A percentile compares a stretch with the other conserved stretches of the same genome.
Evolutionary conservation across 1,284 basidiomycete species (phyloP).

Genomic region (Cryptococcus sp.): DNA sequence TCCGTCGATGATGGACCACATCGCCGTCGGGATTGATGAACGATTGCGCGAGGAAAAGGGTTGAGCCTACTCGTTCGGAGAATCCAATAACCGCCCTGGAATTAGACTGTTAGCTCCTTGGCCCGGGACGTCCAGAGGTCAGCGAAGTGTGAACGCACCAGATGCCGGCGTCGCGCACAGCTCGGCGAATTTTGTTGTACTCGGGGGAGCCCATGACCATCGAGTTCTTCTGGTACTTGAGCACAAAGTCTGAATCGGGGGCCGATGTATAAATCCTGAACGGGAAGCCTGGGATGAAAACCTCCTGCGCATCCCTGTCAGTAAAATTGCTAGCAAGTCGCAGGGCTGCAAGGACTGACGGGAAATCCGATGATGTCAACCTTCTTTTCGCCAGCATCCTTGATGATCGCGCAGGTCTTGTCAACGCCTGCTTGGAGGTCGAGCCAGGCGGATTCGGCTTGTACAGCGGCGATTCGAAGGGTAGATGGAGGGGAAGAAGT

Average conservation of each 20-base stretch:
- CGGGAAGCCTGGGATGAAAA: conserved; percentile 18
- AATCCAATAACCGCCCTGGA: conserved; percentile 16
- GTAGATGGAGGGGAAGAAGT: not conserved
- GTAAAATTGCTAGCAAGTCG: not conserved
- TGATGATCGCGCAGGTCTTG: conserved; percentile 17
- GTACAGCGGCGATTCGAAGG: conserved; percentile 14
- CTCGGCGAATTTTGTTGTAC: conserved; percentile 17
- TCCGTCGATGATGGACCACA: conserved; percentile 13
- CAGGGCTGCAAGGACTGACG: not conserved
- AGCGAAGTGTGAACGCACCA: conserved; percentile 1
- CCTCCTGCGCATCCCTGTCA: conserved; percentile 4
- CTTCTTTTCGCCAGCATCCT: conserved; percentile 16
- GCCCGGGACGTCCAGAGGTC: not conserved
- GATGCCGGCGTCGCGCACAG: conserved; percentile 10
- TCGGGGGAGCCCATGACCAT: conserved; percentile 15
- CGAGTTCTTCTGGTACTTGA: conserved; percentile 19
- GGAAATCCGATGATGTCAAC: conserved; percentile 18
- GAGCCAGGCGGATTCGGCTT: conserved; percentile 16
- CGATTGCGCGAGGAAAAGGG: conserved; percentile 16
- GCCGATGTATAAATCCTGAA: conserved; percentile 11
- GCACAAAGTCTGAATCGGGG: conserved; percentile 13
- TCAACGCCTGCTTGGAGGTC: conserved; percentile 19
- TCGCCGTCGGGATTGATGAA: conserved; percentile 18
- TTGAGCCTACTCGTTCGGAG: conserved; percentile 16
- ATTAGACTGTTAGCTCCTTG: not conserved